Base-by-base conservation (phyloP, 1,139 yeast genomes). In the Pichia sp. region DNA sequence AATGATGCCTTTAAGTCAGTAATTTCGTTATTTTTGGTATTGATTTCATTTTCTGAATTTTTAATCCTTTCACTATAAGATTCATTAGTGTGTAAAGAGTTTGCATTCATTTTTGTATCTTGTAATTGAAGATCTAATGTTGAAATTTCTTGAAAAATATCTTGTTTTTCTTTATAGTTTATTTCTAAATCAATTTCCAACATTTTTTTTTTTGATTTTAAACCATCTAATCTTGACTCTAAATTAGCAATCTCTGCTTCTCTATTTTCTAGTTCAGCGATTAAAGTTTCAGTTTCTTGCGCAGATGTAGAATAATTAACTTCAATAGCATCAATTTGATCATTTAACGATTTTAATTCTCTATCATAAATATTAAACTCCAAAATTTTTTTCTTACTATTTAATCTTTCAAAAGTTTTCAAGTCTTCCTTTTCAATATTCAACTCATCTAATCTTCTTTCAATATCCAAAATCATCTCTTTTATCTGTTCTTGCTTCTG, bases 391-490 rank as follows among this genome's bases (percentile, higher is more conserved):
- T 84, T 77, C 43, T 72, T 72, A 47, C 75, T 77, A 52, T 85
- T 94, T 38, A 80, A 66, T 28, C 65, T 65, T 55, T 85, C 95
- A 56, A 69, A 87, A 42, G 75, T 72, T 50, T 76, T 77, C 50
- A 89, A 68, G 53, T 87, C 95, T 37, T 75, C 72, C 43, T 84
- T 82, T 60, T 91, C 98, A 42, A 80, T 72, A 56, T 84, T 87
- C 50, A 91, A 72, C 58, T 87, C 96, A 3, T 74, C 66, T 34
- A 91, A 68, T 51, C 95, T 71, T 33, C 74, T 80, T 46, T 81
- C 79, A 36, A 91, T 79, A 43, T 82, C 80, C 7, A 63, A 62
- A 53, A 91, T 68, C 55, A 88, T 78, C 51, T 81, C 88, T 48
- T 80, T 86, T 41, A 87, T 86, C 55, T 88, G 77, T 42, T 73